Percentiles rank a stretch among this genome's conserved stretches.
Evolutionary conservation across 768 basidiomycete species (phyloP).

Genomic region (Amylocystis lapponica): DNA sequence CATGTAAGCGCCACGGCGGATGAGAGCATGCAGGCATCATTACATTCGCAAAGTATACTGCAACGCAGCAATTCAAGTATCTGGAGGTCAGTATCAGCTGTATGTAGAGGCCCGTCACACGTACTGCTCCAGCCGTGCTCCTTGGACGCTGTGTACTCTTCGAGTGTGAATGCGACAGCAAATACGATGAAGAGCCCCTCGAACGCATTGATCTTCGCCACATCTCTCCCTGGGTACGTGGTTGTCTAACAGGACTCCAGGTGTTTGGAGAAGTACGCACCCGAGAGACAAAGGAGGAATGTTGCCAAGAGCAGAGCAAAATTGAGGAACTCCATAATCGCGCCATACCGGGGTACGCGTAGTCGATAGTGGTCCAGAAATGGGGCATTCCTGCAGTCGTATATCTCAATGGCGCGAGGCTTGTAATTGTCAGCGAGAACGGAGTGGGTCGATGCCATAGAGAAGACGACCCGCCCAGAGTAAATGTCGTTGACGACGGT

Average conservation of each 20-base stretch:
- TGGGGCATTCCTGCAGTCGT: constrained; percentile 59
- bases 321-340: constrained; percentile 73
- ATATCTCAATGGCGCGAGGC: constrained; percentile 64
- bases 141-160: constrained; percentile 82
- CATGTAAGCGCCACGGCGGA: too few species aligned
- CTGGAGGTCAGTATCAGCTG: background rate
- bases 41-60: constrained; percentile 84
- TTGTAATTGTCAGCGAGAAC: constrained; percentile 91
- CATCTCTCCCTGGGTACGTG: constrained; percentile 57
- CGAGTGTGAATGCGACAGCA: constrained; percentile 70
- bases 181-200: constrained; percentile 75
- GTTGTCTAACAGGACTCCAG: constrained; percentile 1
- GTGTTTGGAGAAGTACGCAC: constrained; percentile 41
- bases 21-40: background rate
- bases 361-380: constrained; percentile 85
- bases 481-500: constrained; percentile 86
- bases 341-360: constrained; percentile 77
- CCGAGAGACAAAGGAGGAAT: constrained; percentile 70
- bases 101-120: too few species aligned
- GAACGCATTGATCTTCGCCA: constrained; percentile 45
- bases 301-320: constrained; percentile 61
- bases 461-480: constrained; percentile 69
- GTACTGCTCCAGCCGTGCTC: constrained; percentile 86
- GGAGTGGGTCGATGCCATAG: constrained; percentile 53
- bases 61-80: too few species aligned